phyloP scores from a whole-genome alignment of 2,329 filamentous ascomycete genomes.

The Mycocentrospora acerina region DNA sequence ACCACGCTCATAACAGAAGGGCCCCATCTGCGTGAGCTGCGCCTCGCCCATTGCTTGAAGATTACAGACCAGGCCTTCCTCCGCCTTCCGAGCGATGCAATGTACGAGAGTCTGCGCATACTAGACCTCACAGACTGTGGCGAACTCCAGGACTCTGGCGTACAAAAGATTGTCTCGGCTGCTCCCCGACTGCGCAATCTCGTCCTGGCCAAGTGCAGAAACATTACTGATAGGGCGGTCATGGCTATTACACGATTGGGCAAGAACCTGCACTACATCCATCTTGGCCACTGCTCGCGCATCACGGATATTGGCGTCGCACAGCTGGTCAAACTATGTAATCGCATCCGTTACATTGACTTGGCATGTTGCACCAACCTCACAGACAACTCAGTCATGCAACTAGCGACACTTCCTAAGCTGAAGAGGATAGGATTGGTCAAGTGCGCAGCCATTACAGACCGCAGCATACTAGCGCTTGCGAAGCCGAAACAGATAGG shows the following conservation, averaged over 20 bases:
- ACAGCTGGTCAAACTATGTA: slow-evolving; percentile 80
- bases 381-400: slow-evolving; percentile 82
- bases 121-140: slow-evolving; percentile 89
- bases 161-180: slow-evolving; percentile 82
- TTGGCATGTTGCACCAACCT: slow-evolving; percentile 90
- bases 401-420: slow-evolving; percentile 85
- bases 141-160: slow-evolving; percentile 79
- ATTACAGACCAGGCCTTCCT: slow-evolving; percentile 90
- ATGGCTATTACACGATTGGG: slow-evolving; percentile 83
- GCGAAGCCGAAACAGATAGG: slow-evolving; percentile 64
- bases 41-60: slow-evolving; percentile 79
- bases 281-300: slow-evolving; percentile 87
- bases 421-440: slow-evolving; percentile 92
- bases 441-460: slow-evolving; percentile 88
- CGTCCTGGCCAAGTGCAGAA: slow-evolving; percentile 89
- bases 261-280: slow-evolving; percentile 96
- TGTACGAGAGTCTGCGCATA: slow-evolving; percentile 86
- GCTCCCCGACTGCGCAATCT: slow-evolving; percentile 89
- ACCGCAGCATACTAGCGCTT: slow-evolving; percentile 82
- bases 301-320: slow-evolving; percentile 90
- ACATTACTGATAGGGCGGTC: slow-evolving; percentile 88
- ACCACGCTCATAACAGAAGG: slow-evolving; percentile 77
- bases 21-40: slow-evolving; percentile 82
- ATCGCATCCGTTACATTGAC: slow-evolving; percentile 95
- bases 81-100: slow-evolving; percentile 65